These are phyloP conservation scores for Oligophagozyma castellii DNA, from an alignment of 1,139 yeast species.

Conservation along the genomic window DNA sequence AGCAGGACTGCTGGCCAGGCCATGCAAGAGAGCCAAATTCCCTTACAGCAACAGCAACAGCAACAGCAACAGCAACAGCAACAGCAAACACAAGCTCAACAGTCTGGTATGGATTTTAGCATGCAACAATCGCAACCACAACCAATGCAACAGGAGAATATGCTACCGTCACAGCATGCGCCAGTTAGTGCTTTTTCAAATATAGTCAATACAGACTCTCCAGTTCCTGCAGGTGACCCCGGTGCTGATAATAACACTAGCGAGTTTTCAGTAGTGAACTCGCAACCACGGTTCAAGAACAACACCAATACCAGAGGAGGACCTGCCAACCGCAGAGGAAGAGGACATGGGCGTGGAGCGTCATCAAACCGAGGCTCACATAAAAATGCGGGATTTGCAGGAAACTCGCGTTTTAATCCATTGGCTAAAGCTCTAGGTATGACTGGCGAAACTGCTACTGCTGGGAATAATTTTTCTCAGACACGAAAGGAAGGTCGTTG, in stretches of 20 bases:
- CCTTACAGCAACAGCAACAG: conserved; percentile 14
- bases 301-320: conserved; percentile 10
- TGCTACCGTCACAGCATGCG: conserved; percentile 6
- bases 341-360: conserved; percentile 16
- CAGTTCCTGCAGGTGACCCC: conserved; percentile 4
- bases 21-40: conserved; percentile 9
- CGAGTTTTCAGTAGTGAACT: conserved; percentile 6
- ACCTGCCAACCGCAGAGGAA: conserved; percentile 14
- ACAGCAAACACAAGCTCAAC: conserved; percentile 7
- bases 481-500: conserved; percentile 51
- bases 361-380: conserved; percentile 12
- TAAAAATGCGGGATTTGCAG: conserved; percentile 3
- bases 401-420: conserved; percentile 19
- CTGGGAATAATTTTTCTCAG: conserved; percentile 8
- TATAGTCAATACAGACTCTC: conserved; percentile 12
- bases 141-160: neutral
- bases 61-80: conserved; percentile 8
- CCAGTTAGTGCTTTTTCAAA: conserved; percentile 20
- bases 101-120: too few species aligned
- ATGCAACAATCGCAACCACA: conserved; percentile 6
- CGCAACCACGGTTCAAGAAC: conserved; percentile 10
- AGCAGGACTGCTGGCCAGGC: conserved; percentile 1
- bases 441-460: conserved; percentile 10
- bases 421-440: conserved; percentile 24
- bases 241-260: conserved; percentile 5